Percentiles rank a stretch among this genome's conserved stretches.
These are phyloP conservation scores for Aspergillus brunneoviolaceus DNA, from an alignment of 2,329 filamentous ascomycete species.

Conservation along the genomic window DNA sequence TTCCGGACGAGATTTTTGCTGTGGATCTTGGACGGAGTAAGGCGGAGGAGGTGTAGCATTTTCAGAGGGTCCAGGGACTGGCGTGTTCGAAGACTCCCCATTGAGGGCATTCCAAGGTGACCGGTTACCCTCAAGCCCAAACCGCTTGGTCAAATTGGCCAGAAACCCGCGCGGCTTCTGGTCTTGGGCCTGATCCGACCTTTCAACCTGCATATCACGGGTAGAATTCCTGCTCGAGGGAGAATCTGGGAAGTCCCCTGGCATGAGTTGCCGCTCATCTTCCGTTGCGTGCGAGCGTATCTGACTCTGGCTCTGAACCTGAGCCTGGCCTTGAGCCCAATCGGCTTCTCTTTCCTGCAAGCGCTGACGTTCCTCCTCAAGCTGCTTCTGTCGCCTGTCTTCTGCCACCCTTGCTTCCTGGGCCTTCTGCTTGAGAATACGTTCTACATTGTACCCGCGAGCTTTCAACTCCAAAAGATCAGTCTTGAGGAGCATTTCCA, in stretches of 20 bases:
- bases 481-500: constrained; percentile 86
- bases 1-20: constrained; percentile 30
- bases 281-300: constrained; percentile 25
- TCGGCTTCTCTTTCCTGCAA: constrained; percentile 61
- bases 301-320: constrained; percentile 2
- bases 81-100: constrained; percentile 26
- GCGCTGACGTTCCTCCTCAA: constrained; percentile 69
- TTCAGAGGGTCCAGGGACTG: constrained; percentile 22
- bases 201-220: constrained; percentile 23
- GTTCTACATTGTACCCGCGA: constrained; percentile 94
- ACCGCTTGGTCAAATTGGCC: constrained; percentile 64
- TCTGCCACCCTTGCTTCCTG: constrained; percentile 86
- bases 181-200: constrained; percentile 32
- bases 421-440: constrained; percentile 84
- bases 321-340: constrained; percentile 44
- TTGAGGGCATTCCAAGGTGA: constrained; percentile 22
- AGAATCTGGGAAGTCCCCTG: constrained; percentile 70
- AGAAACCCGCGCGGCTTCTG: constrained; percentile 61
- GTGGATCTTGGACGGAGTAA: constrained; percentile 38
- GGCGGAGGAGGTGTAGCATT: constrained; percentile 38
- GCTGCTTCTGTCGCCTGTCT: constrained; percentile 69
- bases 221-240: constrained; percentile 49
- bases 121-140: constrained; percentile 62
- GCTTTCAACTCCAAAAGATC: constrained; percentile 77
- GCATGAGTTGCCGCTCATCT: constrained; percentile 57